Base-by-base conservation (phyloP, 2,329 filamentous ascomycete species). In the Trichophyton mentagrophytes region DNA sequence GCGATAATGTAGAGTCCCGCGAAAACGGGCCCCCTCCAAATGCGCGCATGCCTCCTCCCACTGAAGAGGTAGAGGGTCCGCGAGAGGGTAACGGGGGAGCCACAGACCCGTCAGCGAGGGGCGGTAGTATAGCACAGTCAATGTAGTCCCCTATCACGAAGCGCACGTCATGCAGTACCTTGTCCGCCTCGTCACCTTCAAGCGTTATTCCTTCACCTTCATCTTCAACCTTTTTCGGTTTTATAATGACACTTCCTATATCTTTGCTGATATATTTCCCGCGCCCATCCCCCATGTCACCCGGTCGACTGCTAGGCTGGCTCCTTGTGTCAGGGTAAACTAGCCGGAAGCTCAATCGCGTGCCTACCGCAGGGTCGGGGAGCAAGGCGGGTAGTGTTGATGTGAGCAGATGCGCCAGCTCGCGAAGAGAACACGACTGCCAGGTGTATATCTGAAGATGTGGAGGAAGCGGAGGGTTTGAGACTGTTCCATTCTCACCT, bases 141-240 rank as follows among this genome's bases (percentile, higher is more conserved):
- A 97, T 80, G 69, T 88, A 95, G 73, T 97, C 92, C 0, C 92
- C 92, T 64, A 93, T 87, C 9, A 96, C 87, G 68, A 96, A 95
- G 22, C 86, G 82, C 38, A 83, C 85, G 60, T 95, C 89, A 42
- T 79, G 79, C 36, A 97, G 75, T 7, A 88, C 91, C 76, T 87
- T 92, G 30, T 85, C 79, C 9, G 83, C 81, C 30, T 89, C 85
- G 4, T 81, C 81, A 38, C 79, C 79, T 60, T 82, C 72, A 53
- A 78, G 70, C 0, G 20, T 15, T 33, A 57, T 59, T 5, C 55
- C 53, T 36, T 59, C 53, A 7, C 44, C 15, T 5, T 13, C 38
- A 17, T 47, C 57, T 46, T 33, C 46, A 9, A 3, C 36, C 25
- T 51, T 38, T 17, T 59, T 60, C 3, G 58, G 58, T 3, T 53